Evolutionary conservation across 148 eudicot genomes (phyloP).

Genomic region (Pouteria glomerata): DNA sequence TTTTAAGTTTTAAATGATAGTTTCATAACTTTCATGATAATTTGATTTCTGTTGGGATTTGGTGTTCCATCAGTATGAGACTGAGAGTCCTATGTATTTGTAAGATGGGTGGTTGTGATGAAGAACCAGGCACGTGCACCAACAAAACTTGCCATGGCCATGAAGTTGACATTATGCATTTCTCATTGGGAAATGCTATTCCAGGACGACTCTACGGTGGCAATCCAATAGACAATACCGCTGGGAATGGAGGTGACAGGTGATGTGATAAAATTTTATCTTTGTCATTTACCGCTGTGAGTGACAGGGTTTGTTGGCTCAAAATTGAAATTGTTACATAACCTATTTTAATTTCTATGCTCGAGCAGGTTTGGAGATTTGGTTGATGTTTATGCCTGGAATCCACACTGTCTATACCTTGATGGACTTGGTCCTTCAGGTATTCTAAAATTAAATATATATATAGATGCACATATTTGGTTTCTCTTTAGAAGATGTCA

Average conservation of each 20-base stretch:
- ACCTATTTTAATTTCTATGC: not conserved
- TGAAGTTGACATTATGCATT: constrained; percentile 86
- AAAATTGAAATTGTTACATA: not conserved
- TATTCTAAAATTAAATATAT: constrained; percentile 8
- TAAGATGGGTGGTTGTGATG: constrained; percentile 83
- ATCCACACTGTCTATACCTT: constrained; percentile 66
- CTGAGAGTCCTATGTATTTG: not conserved
- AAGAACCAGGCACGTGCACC: constrained; percentile 49
- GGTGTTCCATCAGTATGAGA: not conserved
- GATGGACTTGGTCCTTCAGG: constrained; percentile 68
- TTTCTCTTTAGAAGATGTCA: not conserved
- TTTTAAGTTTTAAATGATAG: not conserved
- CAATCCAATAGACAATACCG: constrained; percentile 39
- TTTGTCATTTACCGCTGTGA: not conserved
- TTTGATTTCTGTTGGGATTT: not conserved
- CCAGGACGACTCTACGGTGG: constrained; percentile 72
- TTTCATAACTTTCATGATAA: not conserved
- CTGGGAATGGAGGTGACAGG: constrained; percentile 62
- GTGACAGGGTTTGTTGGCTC: not conserved
- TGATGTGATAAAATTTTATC: constrained; percentile 3
- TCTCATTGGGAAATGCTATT: constrained; percentile 68
- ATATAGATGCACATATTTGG: no score
- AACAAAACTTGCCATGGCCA: constrained; percentile 59
- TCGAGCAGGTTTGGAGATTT: constrained; percentile 59
- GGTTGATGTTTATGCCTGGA: constrained; percentile 80